Evolutionary conservation across 495 filamentous ascomycete genomes (phyloP), one percentile per base, ranked within the genome.

Genomic region (Xylaria telfairii): DNA sequence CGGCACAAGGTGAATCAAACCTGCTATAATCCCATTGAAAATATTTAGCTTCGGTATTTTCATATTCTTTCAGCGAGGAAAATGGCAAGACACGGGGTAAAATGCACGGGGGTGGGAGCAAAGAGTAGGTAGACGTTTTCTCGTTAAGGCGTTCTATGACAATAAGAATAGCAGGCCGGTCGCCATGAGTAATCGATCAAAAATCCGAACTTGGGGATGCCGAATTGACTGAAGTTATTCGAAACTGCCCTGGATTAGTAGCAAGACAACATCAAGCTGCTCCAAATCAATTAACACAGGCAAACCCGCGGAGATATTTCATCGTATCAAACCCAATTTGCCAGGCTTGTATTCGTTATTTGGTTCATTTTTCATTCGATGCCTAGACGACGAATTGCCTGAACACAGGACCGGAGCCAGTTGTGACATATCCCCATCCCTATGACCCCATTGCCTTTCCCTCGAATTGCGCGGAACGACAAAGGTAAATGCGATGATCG

Each of bases 401-500:
- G 72, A 74, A 76, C 72, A 76, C 74, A 76, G 74, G 76, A 76
- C 76, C 74, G 66, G 76, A 78, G 74, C 76, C 74, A 70, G 72
- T 64, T 56, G 47, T 73, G 72, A 67, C 54, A 71, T 76, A 72
- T 70, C 66, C 76, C 69, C 66, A 72, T 73, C 72, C 76, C 72
- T 73, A 74, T 76, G 72, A 76, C 74, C 72, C 62, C 65, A 68
- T 71, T 71, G 73, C 73, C 72, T 74, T 71, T 75, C 67, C 76
- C 74, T 76, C 70, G 72, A 78, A 76, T 72, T 71, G 68, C 74
- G 71, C 70, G 65, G 74, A 71, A 73, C 67, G 76, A 76, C 76
- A 74, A 76, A 68, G 66, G 74, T 71, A 76, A 77, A 78, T 76
- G 73, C 75, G 69, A 76, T 74, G 73, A 77, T 77, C 72, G 68